A percentile compares a stretch with the other conserved stretches of the same genome.
Evolutionary conservation across 2,329 filamentous ascomycete species (phyloP).

Genomic region (Pestalotiopsis fici): DNA sequence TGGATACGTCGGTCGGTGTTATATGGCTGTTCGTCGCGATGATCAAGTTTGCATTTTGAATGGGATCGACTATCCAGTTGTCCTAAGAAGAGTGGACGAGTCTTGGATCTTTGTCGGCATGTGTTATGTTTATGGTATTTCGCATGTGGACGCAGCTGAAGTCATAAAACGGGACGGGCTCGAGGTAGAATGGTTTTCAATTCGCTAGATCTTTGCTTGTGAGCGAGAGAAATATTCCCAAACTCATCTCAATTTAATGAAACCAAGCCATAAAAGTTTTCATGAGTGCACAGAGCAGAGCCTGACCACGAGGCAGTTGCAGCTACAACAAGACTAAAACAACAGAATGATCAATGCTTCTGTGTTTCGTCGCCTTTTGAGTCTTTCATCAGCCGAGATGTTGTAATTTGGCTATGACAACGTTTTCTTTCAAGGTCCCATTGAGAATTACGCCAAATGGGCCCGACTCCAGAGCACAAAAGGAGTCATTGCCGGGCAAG

Average conservation of each 20-base stretch:
- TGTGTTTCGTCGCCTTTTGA: not conserved
- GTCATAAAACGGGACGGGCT: not conserved
- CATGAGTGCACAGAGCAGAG: no score
- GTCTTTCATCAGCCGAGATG: not conserved
- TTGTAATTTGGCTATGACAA: not conserved
- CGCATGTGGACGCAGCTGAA: not conserved
- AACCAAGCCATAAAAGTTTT: no score
- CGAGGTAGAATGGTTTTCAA: not conserved
- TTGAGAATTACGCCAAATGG: constrained; percentile 7
- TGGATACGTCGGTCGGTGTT: not conserved
- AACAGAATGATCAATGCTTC: not conserved
- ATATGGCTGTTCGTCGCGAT: not conserved
- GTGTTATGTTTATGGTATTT: not conserved
- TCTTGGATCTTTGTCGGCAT: not conserved
- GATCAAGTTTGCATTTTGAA: not conserved
- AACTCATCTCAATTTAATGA: no score
- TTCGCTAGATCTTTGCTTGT: not conserved
- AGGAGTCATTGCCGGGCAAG: constrained; percentile 14
- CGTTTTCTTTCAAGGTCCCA: constrained; percentile 11
- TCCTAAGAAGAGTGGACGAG: not conserved
- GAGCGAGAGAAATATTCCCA: not conserved
- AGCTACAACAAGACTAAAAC: no score
- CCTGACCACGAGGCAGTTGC: no score
- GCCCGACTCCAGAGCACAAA: constrained; percentile 11
- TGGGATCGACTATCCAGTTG: not conserved